Evolutionary conservation across 2,329 filamentous ascomycete species (phyloP).

Genomic region (Acrocalymma vagum): DNA sequence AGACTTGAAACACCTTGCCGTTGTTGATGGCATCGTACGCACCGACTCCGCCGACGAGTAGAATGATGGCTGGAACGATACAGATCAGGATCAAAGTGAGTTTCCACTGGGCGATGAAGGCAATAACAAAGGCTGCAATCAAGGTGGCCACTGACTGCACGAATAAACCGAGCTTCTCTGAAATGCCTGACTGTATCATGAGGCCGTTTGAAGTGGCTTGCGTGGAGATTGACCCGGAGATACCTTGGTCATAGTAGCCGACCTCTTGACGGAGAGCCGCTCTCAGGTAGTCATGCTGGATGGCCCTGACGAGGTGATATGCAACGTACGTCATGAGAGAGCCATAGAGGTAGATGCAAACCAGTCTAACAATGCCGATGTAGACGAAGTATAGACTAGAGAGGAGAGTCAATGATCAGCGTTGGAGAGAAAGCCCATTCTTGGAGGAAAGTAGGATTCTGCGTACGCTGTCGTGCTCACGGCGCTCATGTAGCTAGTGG

Average conservation of each 20-base stretch:
- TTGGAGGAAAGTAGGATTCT: too few species aligned
- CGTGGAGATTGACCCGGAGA: slow-evolving; percentile 22
- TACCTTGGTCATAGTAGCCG: slow-evolving; percentile 28
- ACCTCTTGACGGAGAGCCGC: slow-evolving; percentile 37
- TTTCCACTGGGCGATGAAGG: slow-evolving; percentile 90
- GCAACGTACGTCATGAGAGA: slow-evolving; percentile 16
- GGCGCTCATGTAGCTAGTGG: too few species aligned
- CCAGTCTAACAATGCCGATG: slow-evolving; percentile 15
- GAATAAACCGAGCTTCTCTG: slow-evolving; percentile 49
- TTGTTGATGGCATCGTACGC: slow-evolving; percentile 18
- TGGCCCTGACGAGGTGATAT: slow-evolving; percentile 15
- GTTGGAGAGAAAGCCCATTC: too few species aligned
- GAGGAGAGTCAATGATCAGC: too few species aligned
- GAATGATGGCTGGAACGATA: slow-evolving; percentile 52
- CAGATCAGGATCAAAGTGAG: slow-evolving; percentile 76
- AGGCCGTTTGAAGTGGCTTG: slow-evolving; percentile 26
- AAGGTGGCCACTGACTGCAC: slow-evolving; percentile 61
- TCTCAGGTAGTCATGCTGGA: slow-evolving; percentile 17
- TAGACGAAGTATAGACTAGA: slow-evolving; percentile 21
- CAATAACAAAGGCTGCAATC: slow-evolving; percentile 86
- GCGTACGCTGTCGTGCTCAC: too few species aligned
- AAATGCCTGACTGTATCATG: slow-evolving; percentile 23
- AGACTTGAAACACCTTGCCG: too few species aligned
- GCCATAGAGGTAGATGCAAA: slow-evolving; percentile 18
- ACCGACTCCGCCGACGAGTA: slow-evolving; percentile 19